Evolutionary conservation across 1,284 basidiomycete species (phyloP).

Genomic region (Heterobasidion annosum): DNA sequence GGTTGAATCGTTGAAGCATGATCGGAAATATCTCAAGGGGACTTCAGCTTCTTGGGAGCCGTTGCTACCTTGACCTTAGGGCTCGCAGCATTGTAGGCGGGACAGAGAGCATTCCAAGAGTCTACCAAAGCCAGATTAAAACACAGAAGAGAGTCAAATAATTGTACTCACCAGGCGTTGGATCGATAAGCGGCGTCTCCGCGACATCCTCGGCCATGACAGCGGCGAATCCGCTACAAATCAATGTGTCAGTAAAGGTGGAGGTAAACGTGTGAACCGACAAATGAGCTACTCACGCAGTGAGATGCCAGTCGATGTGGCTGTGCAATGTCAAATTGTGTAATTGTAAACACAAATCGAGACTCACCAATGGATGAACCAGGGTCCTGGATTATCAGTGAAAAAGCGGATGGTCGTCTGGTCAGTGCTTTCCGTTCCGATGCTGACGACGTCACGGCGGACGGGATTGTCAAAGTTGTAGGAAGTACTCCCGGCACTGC

Average conservation of each 20-base stretch:
- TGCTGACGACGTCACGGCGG: constrained; percentile 18
- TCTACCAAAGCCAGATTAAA: background rate
- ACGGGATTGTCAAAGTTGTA: constrained; percentile 32
- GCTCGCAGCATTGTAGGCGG: background rate
- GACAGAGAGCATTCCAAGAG: background rate
- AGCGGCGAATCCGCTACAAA: background rate
- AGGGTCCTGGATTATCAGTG: constrained; percentile 38
- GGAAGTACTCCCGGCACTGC: constrained; percentile 12
- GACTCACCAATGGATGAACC: constrained; percentile 16
- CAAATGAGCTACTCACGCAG: background rate
- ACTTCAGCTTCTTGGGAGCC: too few relatives aligned
- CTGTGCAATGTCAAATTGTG: background rate
- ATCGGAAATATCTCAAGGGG: too few relatives aligned
- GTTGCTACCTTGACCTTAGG: too few relatives aligned
- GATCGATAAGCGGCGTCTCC: background rate
- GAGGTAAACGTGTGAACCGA: background rate
- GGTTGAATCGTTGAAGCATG: too few relatives aligned
- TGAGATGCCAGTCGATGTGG: constrained; percentile 6
- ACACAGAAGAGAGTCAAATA: background rate
- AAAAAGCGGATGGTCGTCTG: constrained; percentile 20
- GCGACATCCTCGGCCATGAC: constrained; percentile 1
- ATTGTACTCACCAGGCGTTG: background rate
- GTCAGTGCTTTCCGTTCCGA: constrained; percentile 13
- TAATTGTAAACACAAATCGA: background rate
- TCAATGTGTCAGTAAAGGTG: background rate